A percentile compares a stretch with the other conserved stretches of the same genome.
Evolutionary conservation across 495 filamentous ascomycete species (phyloP).

Genomic region (Cryomyces minteri): DNA sequence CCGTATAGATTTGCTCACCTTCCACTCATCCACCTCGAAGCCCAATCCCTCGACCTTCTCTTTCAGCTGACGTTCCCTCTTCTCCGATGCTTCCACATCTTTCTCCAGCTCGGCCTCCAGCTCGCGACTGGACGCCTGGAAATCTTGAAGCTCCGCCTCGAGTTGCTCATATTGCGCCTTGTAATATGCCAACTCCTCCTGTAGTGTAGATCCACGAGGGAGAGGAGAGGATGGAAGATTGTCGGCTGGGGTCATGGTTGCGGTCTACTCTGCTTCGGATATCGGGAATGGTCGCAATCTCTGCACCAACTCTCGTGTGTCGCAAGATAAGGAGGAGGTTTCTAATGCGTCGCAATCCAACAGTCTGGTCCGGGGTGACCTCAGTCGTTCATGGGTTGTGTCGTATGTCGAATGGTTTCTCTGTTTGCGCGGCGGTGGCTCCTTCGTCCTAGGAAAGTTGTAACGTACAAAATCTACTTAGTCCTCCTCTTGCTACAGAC

Average conservation of each 20-base stretch:
- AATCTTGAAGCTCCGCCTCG: constrained; percentile 80
- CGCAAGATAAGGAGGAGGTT: too few species aligned
- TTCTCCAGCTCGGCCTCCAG: constrained; percentile 89
- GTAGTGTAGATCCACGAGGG: neutral
- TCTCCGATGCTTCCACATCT: constrained; percentile 90
- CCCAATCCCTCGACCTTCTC: constrained; percentile 68
- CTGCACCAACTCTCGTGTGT: too few species aligned
- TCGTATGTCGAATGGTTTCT: too few species aligned
- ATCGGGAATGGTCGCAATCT: too few species aligned
- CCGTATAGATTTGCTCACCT: constrained; percentile 37
- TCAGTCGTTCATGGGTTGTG: too few species aligned
- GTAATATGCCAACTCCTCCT: constrained; percentile 76
- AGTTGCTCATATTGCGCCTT: constrained; percentile 90
- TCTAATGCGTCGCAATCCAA: too few species aligned
- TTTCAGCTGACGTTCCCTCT: constrained; percentile 66
- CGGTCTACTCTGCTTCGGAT: neutral
- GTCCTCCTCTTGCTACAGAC: too few species aligned
- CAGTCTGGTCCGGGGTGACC: too few species aligned
- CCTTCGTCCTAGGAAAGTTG: too few species aligned
- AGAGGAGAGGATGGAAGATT: neutral
- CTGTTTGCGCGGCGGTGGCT: too few species aligned
- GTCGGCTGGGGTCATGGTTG: neutral
- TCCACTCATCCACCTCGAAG: constrained; percentile 96
- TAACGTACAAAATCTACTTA: too few species aligned
- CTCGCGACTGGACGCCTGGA: constrained; percentile 84